Evolutionary conservation across 2,329 filamentous ascomycete species (phyloP), one percentile per base, ranked within the genome.

Genomic region (Exophiala calicioides): DNA sequence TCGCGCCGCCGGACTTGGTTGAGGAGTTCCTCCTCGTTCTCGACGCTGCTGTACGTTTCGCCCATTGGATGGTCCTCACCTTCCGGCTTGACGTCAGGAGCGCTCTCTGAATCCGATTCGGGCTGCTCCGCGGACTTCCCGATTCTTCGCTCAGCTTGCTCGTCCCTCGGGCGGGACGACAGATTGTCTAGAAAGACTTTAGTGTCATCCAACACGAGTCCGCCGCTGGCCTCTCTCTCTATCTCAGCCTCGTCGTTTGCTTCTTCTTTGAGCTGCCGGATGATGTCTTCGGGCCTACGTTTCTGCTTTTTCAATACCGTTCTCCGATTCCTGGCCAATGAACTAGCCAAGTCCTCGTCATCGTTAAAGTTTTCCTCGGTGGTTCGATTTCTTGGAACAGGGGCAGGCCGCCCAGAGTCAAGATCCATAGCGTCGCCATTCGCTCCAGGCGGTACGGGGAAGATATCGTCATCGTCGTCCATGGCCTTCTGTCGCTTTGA

Each of bases 161-260:
- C 69, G 67, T 86, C 70, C 62, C 77, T 70, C 8, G 76, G 67
- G 48, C 85, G 86, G 3, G 57, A 52, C 62, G 85, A 86, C 44
- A 98, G 70, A 44, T 89, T 89, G 19, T 90, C 86, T 21, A 98
- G 86, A 60, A 98, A 98, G 60, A 95, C 90, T 0, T 90, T 90
- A 1, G 91, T 95, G 63, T 96, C 93, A 51, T 96, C 91, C 47
- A 98, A 90, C n/a, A 96, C 80, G 1, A 98, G 74, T 1, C 90
- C 91, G 2, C 73, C 74, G 24, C 72, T 71, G 38, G 84, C 81
- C 5, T 60, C 65, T 37, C 61, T 67, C n/a, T 68, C 63, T 7
- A 71, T 69, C 1, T 70, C 72, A 41, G 73, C 73, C 3, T 68
- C 70, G 1, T 33, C 72, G 39, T 72, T 72, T 3, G 70, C 72